Percentiles rank a stretch among this genome's conserved stretches.
These are phyloP conservation scores for Penicillium alfredii DNA, from an alignment of 495 filamentous ascomycete species.

Conservation along the genomic window DNA sequence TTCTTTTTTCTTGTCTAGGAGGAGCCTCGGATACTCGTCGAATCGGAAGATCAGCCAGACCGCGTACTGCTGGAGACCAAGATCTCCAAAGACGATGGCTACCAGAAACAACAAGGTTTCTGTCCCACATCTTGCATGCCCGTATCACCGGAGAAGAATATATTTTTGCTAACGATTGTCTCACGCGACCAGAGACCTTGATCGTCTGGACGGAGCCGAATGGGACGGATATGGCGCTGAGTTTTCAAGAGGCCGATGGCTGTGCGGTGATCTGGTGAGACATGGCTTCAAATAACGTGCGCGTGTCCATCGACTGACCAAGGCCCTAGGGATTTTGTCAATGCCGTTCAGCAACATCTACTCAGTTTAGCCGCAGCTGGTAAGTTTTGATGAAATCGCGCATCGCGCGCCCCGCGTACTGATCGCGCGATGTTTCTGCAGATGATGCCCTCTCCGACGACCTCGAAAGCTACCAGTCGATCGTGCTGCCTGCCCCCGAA, in stretches of 20 bases:
- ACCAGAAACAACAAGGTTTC: conserved; percentile 96
- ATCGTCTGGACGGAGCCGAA: conserved; percentile 94
- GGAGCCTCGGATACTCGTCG: conserved; percentile 82
- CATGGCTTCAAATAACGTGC: conserved; percentile 4
- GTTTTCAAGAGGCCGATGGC: conserved; percentile 96
- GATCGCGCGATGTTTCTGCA: conserved; percentile 21
- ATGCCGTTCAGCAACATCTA: conserved; percentile 68
- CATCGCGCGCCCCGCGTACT: too few relatives aligned
- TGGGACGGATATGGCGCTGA: conserved; percentile 93
- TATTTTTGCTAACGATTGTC: conserved; percentile 19
- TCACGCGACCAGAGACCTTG: conserved; percentile 66
- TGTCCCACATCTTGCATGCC: conserved; percentile 20
- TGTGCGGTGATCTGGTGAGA: conserved; percentile 84
- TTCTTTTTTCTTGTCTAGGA: conserved; percentile 42
- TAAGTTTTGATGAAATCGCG: too few relatives aligned
- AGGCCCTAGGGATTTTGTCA: conserved; percentile 77
- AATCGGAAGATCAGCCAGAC: conserved; percentile 85
- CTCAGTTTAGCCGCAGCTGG: conserved; percentile 46
- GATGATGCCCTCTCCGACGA: conserved; percentile 93
- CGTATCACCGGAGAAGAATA: conserved; percentile 7
- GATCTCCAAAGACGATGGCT: conserved; percentile 90
- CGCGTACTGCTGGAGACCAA: conserved; percentile 79
- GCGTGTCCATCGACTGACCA: conserved; percentile 8
- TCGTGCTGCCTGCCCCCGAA: conserved; percentile 71
- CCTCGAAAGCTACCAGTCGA: conserved; percentile 61